Base-by-base conservation (phyloP, 306 rosid species). In the Rubus idaeus region DNA sequence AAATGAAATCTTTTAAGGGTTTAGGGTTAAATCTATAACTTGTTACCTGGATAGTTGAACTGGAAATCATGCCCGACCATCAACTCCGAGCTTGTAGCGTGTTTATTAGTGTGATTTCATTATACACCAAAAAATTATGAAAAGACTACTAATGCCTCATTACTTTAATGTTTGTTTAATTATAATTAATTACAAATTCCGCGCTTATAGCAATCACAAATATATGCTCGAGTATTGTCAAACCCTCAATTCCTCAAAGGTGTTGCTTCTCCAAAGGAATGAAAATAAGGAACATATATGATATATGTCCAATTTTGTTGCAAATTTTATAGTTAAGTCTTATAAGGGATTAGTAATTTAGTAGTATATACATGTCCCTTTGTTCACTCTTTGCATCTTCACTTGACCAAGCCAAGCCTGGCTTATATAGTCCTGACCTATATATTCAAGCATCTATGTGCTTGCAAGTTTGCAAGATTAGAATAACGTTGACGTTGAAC, bases 331-430 rank as follows among this genome's bases (percentile, higher is more conserved):
- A 0, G 8, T 39, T 39, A 26, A 60, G 40, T 23, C 65, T 60
- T 56, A 8, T 56, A 8, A n/a, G 17, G 40, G 40, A 60, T 21
- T 60, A 26, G 40, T 30, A 13, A 23, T 23, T 23, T 23, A 23
- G 26, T 23, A 23, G 40, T 10, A 10, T 61, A 61, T 61, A 1
- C 44, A 26, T 30, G 42, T 61, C 41, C 67, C 47, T 13, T 17
- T 3, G 13, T 39, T 39, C 70, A 39, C 70, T 64, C 23, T 64
- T 39, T 39, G 70, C 47, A 64, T 64, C 70, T 17, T 64, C 23
- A 40, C 70, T 64, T 17, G 23, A 64, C 13, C 12, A 64, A 64
- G 70, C 70, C 70, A 64, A 64, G 47, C 21, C 70, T 39, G 44
- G 42, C 67, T 41, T 61, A 61, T 23, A 23, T 23, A 23, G 1